Percentiles rank a stretch among this genome's conserved stretches.
phyloP scores from a whole-genome alignment of 1,139 yeast species.

The Taiozyma onychis region DNA sequence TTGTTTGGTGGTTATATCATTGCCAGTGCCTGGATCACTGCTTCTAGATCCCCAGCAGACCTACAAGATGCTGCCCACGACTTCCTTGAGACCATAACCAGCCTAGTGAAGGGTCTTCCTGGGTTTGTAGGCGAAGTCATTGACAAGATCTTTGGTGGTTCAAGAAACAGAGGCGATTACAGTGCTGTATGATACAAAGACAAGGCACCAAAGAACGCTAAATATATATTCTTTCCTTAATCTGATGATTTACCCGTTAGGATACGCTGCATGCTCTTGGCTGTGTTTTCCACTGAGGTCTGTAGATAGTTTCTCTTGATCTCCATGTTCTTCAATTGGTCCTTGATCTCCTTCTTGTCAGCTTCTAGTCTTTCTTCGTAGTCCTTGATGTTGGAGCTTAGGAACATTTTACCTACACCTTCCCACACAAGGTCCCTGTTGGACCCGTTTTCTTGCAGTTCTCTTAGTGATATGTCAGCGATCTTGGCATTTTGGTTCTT shows the following conservation, averaged over 20 bases:
- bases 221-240: background rate
- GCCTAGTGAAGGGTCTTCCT: conserved; percentile 59
- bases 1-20: conserved; percentile 67
- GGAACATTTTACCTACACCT: conserved; percentile 76
- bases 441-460: conserved; percentile 25
- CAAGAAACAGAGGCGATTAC: conserved; percentile 70
- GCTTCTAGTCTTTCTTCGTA: conserved; percentile 44
- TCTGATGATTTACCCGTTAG: conserved; percentile 27
- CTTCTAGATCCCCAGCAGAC: conserved; percentile 35
- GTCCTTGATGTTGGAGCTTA: conserved; percentile 28
- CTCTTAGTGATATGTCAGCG: conserved; percentile 5
- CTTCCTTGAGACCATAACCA: conserved; percentile 63
- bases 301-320: conserved; percentile 71
- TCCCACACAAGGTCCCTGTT: conserved; percentile 60
- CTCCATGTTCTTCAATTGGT: conserved; percentile 52
- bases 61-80: conserved; percentile 58
- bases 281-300: conserved; percentile 72
- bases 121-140: conserved; percentile 65
- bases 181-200: conserved; percentile 61
- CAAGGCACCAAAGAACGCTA: too few relatives aligned
- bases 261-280: conserved; percentile 53
- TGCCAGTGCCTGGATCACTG: conserved; percentile 74
- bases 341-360: conserved; percentile 52
- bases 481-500: conserved; percentile 43
- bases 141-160: conserved; percentile 63